phyloP scores from a whole-genome alignment of 1,139 yeast genomes.

The Diutina ranongensis region DNA sequence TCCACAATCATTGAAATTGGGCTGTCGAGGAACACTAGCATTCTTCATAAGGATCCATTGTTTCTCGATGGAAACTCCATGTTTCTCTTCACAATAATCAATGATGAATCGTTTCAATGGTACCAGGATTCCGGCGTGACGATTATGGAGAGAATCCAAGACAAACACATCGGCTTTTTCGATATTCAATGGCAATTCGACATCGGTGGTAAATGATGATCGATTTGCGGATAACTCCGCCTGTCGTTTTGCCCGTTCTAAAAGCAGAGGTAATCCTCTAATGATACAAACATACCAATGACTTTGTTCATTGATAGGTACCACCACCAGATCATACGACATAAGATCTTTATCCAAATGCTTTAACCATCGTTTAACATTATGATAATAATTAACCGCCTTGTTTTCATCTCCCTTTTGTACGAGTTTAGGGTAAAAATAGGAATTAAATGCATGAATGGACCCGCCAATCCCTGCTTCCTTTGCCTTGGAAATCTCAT shows the following conservation, averaged over 20 bases:
- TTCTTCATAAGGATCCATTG: slow-evolving; percentile 29
- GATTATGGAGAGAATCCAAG: slow-evolving; percentile 65
- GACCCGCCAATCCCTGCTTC: slow-evolving; percentile 14
- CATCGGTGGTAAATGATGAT: background rate
- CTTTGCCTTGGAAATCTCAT: slow-evolving; percentile 35
- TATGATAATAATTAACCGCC: slow-evolving; percentile 36
- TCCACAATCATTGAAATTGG: slow-evolving; percentile 91
- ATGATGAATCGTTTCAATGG: slow-evolving; percentile 56
- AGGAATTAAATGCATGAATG: slow-evolving; percentile 68
- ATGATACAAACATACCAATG: slow-evolving; percentile 90
- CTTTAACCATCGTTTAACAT: slow-evolving; percentile 71
- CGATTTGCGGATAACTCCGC: background rate
- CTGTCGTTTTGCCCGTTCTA: slow-evolving; percentile 10
- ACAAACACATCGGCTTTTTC: slow-evolving; percentile 44
- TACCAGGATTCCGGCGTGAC: slow-evolving; percentile 39
- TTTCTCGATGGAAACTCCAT: slow-evolving; percentile 35
- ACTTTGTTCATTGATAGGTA: slow-evolving; percentile 71
- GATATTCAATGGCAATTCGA: background rate
- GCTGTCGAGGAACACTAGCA: slow-evolving; percentile 71
- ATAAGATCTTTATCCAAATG: slow-evolving; percentile 45
- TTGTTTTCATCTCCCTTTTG: slow-evolving; percentile 13
- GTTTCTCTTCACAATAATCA: slow-evolving; percentile 59
- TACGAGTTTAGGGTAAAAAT: slow-evolving; percentile 62
- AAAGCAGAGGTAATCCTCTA: slow-evolving; percentile 29
- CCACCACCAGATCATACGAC: slow-evolving; percentile 47